These are phyloP conservation scores for Ogataea ramenticola DNA, from an alignment of 805 yeast genomes.

Conservation along the genomic window DNA sequence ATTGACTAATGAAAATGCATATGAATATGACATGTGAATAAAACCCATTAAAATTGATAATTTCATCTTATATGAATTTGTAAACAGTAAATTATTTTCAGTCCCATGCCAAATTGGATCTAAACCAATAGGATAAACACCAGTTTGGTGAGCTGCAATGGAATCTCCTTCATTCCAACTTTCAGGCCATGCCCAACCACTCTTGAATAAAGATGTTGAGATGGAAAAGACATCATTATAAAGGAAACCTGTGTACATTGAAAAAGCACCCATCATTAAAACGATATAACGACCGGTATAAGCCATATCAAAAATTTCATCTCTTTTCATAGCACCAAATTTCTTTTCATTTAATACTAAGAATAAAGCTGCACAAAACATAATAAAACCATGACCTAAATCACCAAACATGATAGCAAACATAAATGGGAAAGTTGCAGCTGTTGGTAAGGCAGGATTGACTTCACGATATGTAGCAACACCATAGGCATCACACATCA, in stretches of 20 bases:
- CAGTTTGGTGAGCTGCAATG: constrained; percentile 56
- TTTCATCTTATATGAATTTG: constrained; percentile 97
- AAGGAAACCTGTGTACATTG: constrained; percentile 90
- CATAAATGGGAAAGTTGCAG: constrained; percentile 95
- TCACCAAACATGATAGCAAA: constrained; percentile 99
- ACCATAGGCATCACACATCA: constrained; percentile 93
- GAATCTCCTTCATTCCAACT: constrained; percentile 62
- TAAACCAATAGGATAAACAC: constrained; percentile 77
- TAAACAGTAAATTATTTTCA: constrained; percentile 81
- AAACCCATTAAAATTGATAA: constrained; percentile 92
- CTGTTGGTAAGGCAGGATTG: constrained; percentile 92
- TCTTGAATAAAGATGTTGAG: constrained; percentile 78
- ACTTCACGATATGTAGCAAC: constrained; percentile 89
- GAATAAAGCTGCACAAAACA: constrained; percentile 63
- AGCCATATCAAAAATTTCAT: constrained; percentile 96
- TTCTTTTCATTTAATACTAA: constrained; percentile 70
- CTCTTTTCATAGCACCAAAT: constrained; percentile 64
- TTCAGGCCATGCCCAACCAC: constrained; percentile 94
- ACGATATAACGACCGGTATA: constrained; percentile 87
- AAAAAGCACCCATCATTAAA: constrained; percentile 86
- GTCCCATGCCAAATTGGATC: constrained; percentile 98
- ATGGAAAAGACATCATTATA: constrained; percentile 92
- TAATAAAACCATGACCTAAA: constrained; percentile 87
- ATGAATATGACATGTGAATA: constrained; percentile 88
- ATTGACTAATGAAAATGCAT: constrained; percentile 77